These are phyloP conservation scores for Orobanche coerulescens DNA, from an alignment of 257 asterid species.

Conservation along the genomic window DNA sequence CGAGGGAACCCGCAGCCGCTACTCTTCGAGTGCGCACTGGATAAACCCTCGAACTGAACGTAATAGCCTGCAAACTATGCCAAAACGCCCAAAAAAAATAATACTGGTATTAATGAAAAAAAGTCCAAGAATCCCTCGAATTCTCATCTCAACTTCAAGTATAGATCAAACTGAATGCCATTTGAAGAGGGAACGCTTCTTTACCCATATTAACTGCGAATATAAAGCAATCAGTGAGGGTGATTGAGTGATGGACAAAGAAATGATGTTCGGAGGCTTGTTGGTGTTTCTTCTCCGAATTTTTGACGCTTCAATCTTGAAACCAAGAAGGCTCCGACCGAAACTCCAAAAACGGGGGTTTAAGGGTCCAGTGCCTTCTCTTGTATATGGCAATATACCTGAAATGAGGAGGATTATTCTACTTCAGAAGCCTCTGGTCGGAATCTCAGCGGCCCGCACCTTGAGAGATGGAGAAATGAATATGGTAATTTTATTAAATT, in stretches of 20 bases:
- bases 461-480: constrained; percentile 47
- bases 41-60: no score
- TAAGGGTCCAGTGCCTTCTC: constrained; percentile 46
- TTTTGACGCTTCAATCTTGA: constrained; percentile 20
- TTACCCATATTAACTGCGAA: no score
- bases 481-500: constrained; percentile 31
- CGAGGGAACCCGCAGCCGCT: no score
- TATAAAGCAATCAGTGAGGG: neutral
- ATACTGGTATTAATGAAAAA: no score
- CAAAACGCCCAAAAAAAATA: no score
- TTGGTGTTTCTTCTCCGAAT: constrained; percentile 21
- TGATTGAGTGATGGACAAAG: constrained; percentile 17
- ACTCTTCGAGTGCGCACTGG: no score
- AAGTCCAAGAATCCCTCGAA: no score
- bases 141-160: no score
- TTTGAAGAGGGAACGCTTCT: no score
- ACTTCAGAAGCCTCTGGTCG: constrained; percentile 14
- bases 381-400: constrained; percentile 49
- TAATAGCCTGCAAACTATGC: no score
- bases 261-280: constrained; percentile 22
- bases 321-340: constrained; percentile 34
- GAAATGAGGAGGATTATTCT: constrained; percentile 36
- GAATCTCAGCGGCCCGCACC: constrained; percentile 30
- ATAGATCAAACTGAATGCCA: no score
- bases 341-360: constrained; percentile 51